Conservation (phyloP, 1,284 basidiomycete genomes). For the Porphyrellus sp. region DNA sequence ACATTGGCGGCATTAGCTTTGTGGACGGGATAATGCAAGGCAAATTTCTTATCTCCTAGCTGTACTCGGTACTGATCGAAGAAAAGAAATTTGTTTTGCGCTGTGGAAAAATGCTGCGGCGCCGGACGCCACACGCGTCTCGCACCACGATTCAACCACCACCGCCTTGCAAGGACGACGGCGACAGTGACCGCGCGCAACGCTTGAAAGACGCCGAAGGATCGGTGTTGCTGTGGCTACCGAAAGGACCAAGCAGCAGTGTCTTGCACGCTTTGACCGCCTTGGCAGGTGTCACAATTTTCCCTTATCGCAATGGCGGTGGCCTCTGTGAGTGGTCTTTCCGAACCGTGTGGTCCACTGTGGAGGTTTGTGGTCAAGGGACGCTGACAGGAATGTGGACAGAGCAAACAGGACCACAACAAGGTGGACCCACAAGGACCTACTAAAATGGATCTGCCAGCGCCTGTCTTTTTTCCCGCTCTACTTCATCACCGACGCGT, state of each 20-base stretch:
- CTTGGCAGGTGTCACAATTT: conserved; percentile 11
- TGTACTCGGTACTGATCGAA: neutral
- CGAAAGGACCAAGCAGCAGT: neutral
- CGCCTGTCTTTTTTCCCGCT: conserved; percentile 25
- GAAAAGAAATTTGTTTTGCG: neutral
- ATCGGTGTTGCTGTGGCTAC: neutral
- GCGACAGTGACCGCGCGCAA: neutral
- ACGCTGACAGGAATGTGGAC: conserved; percentile 5
- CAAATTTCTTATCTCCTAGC: neutral
- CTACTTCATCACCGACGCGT: conserved; percentile 27
- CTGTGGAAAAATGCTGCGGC: conserved; percentile 4
- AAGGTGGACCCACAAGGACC: conserved; percentile 36
- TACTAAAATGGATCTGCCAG: conserved; percentile 31
- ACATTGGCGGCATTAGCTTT: too few relatives aligned
- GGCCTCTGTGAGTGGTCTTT: conserved; percentile 17
- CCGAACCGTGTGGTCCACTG: conserved; percentile 10
- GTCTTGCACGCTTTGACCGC: conserved; percentile 16
- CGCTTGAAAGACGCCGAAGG: neutral
- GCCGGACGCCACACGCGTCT: conserved; percentile 8
- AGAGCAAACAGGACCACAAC: conserved; percentile 33
- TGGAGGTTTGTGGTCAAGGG: conserved; percentile 11
- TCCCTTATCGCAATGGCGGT: conserved; percentile 18
- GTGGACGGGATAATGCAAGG: neutral
- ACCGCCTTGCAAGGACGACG: neutral
- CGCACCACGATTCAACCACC: conserved; percentile 1